These are phyloP conservation scores for Cyberlindnera americana DNA, from an alignment of 805 yeast genomes.

Conservation along the genomic window DNA sequence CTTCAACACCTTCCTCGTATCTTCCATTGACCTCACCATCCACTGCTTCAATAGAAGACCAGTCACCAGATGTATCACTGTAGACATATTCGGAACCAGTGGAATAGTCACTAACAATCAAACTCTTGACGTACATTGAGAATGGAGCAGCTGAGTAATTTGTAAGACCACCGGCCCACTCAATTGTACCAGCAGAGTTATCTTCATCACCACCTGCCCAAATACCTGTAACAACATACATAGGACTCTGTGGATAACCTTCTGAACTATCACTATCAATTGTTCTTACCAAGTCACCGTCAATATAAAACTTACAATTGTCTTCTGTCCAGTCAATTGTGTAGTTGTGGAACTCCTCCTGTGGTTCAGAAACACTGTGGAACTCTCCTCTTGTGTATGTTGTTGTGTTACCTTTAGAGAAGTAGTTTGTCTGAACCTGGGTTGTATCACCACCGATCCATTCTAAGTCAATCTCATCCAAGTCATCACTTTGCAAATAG, in stretches of 20 bases:
- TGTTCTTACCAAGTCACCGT: constrained; percentile 67
- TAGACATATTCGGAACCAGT: constrained; percentile 58
- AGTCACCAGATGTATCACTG: constrained; percentile 51
- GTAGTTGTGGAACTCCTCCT: constrained; percentile 64
- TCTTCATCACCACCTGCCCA: constrained; percentile 83
- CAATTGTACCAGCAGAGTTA: constrained; percentile 64
- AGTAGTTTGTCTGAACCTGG: constrained; percentile 75
- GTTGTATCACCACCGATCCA: constrained; percentile 79
- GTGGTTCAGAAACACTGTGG: constrained; percentile 58
- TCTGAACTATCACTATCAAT: constrained; percentile 47
- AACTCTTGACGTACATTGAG: constrained; percentile 55
- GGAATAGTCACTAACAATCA: constrained; percentile 68
- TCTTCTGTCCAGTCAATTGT: constrained; percentile 81
- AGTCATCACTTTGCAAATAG: constrained; percentile 76
- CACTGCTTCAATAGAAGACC: constrained; percentile 55
- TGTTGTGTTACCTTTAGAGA: constrained; percentile 74
- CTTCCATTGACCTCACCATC: constrained; percentile 65
- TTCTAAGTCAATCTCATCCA: constrained; percentile 88
- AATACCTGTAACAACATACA: constrained; percentile 63
- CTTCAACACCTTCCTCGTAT: constrained; percentile 39
- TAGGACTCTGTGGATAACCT: constrained; percentile 92
- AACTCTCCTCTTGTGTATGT: constrained; percentile 79
- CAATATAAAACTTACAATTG: constrained; percentile 63
- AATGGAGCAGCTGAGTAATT: constrained; percentile 67
- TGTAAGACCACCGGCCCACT: constrained; percentile 80